Conservation (phyloP, 768 basidiomycete genomes). For the Phaeotremella skinneri region DNA sequence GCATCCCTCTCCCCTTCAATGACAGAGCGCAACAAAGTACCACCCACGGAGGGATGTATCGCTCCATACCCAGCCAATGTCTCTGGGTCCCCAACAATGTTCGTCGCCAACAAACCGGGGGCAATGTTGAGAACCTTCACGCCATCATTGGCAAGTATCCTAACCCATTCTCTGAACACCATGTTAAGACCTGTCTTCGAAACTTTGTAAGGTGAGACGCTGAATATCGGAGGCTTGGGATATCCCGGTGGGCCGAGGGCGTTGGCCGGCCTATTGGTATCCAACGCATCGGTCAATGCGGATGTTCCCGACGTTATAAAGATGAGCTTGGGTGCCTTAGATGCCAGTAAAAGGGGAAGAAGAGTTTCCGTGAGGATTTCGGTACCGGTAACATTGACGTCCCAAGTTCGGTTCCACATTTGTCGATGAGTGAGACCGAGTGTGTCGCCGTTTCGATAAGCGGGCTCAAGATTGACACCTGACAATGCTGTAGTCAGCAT, state of each 20-base stretch:
- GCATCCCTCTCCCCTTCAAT: conserved; percentile 30
- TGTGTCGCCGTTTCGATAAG: neutral
- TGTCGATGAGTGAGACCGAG: conserved; percentile 8
- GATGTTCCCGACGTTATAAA: conserved; percentile 22
- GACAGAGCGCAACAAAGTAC: conserved; percentile 22
- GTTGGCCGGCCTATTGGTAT: conserved; percentile 11
- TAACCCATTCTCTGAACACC: conserved; percentile 30
- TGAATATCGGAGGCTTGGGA: conserved; percentile 15
- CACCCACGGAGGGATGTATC: conserved; percentile 21
- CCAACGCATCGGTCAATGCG: conserved; percentile 7
- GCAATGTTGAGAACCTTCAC: conserved; percentile 25
- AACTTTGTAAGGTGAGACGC: conserved; percentile 18
- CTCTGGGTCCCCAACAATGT: conserved; percentile 17
- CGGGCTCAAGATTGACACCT: neutral
- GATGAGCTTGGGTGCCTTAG: conserved; percentile 13
- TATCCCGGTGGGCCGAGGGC: conserved; percentile 16
- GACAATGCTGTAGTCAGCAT: neutral
- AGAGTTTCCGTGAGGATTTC: conserved; percentile 27
- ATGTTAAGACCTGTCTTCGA: conserved; percentile 38
- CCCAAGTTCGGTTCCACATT: conserved; percentile 17
- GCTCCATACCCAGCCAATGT: conserved; percentile 18
- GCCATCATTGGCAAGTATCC: conserved; percentile 29
- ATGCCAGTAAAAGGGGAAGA: conserved; percentile 23
- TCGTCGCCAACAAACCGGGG: conserved; percentile 32
- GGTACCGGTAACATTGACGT: conserved; percentile 29